Base-by-base conservation (phyloP, 352 stramenopile species). In the Pythium chondricola region DNA sequence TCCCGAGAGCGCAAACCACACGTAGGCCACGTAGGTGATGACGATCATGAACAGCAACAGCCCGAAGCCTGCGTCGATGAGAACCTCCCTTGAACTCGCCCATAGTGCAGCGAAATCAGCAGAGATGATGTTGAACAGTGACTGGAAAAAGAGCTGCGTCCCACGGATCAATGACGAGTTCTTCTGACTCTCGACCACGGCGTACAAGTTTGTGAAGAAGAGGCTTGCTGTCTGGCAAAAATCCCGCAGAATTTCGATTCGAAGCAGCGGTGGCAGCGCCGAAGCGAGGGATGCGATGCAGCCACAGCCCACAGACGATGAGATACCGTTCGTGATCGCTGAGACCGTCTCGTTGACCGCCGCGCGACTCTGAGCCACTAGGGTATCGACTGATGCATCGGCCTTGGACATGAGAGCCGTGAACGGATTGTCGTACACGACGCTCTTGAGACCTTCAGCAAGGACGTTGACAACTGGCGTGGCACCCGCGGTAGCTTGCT, bases 221-320 rank as follows among this genome's bases (percentile, higher is more conserved):
- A 80, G 49, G 14, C 63, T 65, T 2, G 66, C 52, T 0, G 63
- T 72, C 41, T 76, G 66, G n/a, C 61, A 61, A 35, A 74, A 80
- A 18, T 80, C 69, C 3, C 69, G 65, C n/a, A 63, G 35, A 21
- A 80, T 76, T 17, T 74, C 69, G 7, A 80, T 38, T 8, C 66
- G 63, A 22, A 75, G 40, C 13, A 79, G 39, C 9, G 65, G 61
- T 14, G 69, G 69, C 10, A 79, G 60, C 27, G 41, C 43, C 13
- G 50, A 42, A 10, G 68, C 31, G 40, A 65, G 2, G 35, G 47
- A 11, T 41, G 29, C 18, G 44, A 39, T 11, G 43, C 43, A 26
- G 25, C 59, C 37, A 56, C n/a, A n/a, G n/a, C n/a, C n/a, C n/a
- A n/a, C 30, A 7, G 48, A 33, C 4, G 17, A 29, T 2, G 45